Base-by-base conservation (phyloP, 2,329 filamentous ascomycete genomes). In the Cryphonectria parasitica region DNA sequence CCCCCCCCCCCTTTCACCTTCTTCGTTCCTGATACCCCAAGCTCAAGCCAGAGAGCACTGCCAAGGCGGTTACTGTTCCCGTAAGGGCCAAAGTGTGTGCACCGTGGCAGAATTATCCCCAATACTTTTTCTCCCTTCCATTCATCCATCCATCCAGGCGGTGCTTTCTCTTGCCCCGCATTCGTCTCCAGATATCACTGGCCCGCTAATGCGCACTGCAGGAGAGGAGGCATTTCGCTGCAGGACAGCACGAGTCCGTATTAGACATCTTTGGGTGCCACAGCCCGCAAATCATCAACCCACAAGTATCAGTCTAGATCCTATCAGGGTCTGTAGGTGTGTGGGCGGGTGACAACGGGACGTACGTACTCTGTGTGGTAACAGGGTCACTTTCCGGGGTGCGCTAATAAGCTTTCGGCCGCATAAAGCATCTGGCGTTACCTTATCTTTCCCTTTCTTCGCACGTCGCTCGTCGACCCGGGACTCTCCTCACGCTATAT, bases 361-460 rank as follows among this genome's bases (percentile, higher is more conserved):
- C 67, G 45, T 56, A 43, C 31, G 63, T 63, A 39, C 22, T 19
- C n/a, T n/a, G 45, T 49, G 22, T 49, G 45, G 45, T 64, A 25
- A 15, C 3, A 69, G 70, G 64, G 62, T 71, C 34, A 52, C 62
- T 71, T 69, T 64, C 66, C 63, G 56, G 65, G 43, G 64, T 61
- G 34, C 68, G 61, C 66, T 63, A 45, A 63, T 17, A 39, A 43
- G 56, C 43, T 66, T 66, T 54, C 25, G 64, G 43, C 56, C 66
- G 36, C 64, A 25, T 63, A 36, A 8, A 62, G 60, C 36, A 72
- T 69, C 31, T 43, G 63, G 45, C 58, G 63, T 66, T 68, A 71
- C 71, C 69, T 72, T 69, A 71, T 72, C 66, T 71, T 66, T 52
- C n/a, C 31, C 25, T 36, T 63, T 36, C 68, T 25, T 64, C 39